phyloP scores from a whole-genome alignment of 371 early-diverging fungal genomes.

The Mucor velutinosus region DNA sequence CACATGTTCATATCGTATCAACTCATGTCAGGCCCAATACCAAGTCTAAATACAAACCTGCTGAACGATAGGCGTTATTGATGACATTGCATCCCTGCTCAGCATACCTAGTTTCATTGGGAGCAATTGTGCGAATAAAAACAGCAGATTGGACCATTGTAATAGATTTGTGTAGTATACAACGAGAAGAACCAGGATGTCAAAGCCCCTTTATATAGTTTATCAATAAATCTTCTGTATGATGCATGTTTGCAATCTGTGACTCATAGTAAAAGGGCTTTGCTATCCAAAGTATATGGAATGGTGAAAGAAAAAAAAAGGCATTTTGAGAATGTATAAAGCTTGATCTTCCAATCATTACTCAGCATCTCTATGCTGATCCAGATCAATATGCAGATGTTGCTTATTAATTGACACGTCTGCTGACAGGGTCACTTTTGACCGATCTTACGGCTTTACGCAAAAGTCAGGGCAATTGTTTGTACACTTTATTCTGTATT shows the following conservation, averaged over 20 bases:
- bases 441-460: background rate
- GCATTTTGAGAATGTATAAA: background rate
- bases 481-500: background rate
- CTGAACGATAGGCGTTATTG: slow-evolving; percentile 23
- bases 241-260: background rate
- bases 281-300: background rate
- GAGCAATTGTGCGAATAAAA: slow-evolving; percentile 7
- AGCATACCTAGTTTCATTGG: background rate
- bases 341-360: background rate
- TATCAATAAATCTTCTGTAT: background rate
- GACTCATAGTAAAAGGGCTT: background rate
- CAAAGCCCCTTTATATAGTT: background rate
- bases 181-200: background rate
- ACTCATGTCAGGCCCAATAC: background rate
- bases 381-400: background rate
- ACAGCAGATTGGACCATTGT: slow-evolving; percentile 20
- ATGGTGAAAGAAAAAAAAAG: background rate
- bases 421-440: background rate
- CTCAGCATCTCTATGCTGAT: background rate
- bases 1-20: background rate
- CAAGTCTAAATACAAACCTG: slow-evolving; percentile 5
- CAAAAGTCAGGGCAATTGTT: background rate
- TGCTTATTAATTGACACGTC: background rate
- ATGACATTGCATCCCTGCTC: slow-evolving; percentile 10
- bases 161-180: background rate